Conservation (phyloP, 306 rosid species). For the Cucurbita pepo region DNA sequence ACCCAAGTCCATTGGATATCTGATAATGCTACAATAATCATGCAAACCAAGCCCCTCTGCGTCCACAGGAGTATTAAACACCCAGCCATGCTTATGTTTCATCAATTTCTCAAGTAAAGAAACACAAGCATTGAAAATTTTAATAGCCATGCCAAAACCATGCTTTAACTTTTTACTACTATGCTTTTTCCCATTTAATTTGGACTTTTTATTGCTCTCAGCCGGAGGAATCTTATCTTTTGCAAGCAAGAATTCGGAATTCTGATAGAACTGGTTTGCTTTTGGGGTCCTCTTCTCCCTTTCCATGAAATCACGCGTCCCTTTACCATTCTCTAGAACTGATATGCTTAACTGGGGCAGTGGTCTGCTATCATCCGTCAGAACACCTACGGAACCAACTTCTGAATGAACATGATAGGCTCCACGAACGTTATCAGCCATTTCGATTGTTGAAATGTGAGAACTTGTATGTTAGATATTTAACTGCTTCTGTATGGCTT, state of each 20-base stretch:
- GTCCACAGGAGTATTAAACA: slow-evolving; percentile 73
- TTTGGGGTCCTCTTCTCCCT: slow-evolving; percentile 93
- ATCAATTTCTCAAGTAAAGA: slow-evolving; percentile 84
- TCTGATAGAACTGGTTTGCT: slow-evolving; percentile 72
- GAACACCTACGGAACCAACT: slow-evolving; percentile 47
- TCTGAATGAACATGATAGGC: slow-evolving; percentile 47
- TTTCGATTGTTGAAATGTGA: slow-evolving; percentile 16
- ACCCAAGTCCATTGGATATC: slow-evolving; percentile 86
- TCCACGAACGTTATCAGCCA: slow-evolving; percentile 27
- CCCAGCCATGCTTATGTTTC: slow-evolving; percentile 94
- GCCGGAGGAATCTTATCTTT: slow-evolving; percentile 85
- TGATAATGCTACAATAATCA: slow-evolving; percentile 64
- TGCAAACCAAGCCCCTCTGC: slow-evolving; percentile 66
- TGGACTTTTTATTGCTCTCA: slow-evolving; percentile 67
- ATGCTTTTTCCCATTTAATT: slow-evolving; percentile 54
- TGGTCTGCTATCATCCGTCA: slow-evolving; percentile 33
- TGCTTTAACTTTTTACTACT: slow-evolving; percentile 40
- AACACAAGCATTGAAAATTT: slow-evolving; percentile 67
- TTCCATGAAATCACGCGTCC: slow-evolving; percentile 47
- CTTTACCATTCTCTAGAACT: slow-evolving; percentile 50
- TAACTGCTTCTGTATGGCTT: slow-evolving; percentile 51
- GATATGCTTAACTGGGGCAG: slow-evolving; percentile 54
- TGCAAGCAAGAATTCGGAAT: slow-evolving; percentile 77
- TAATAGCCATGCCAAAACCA: slow-evolving; percentile 48
- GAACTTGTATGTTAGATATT: slow-evolving; percentile 18